Conservation (phyloP, 1,284 basidiomycete genomes). For the Fistulinella cinereoalba region DNA sequence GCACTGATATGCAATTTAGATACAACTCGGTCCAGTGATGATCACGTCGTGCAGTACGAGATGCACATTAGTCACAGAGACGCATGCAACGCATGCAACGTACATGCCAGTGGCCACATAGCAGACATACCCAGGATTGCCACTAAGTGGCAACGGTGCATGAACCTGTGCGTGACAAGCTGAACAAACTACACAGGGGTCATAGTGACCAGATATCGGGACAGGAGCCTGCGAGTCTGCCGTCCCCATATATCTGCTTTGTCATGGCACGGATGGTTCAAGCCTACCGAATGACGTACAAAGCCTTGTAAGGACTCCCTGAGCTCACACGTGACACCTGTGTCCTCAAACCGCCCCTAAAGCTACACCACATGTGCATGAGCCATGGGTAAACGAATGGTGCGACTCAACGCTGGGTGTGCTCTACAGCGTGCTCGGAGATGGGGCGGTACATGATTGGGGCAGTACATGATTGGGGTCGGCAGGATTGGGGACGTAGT, state of each 20-base stretch:
- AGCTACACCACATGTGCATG: constrained; percentile 73
- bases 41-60: too few species aligned
- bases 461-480: constrained; percentile 41
- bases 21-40: too few species aligned
- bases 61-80: too few species aligned
- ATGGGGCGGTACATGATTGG: constrained; percentile 54
- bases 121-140: too few species aligned
- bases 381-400: constrained; percentile 75
- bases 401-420: constrained; percentile 64
- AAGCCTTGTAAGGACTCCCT: constrained; percentile 67
- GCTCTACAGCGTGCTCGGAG: constrained; percentile 45
- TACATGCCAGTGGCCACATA: too few species aligned
- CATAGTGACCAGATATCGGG: constrained; percentile 80
- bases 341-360: constrained; percentile 62
- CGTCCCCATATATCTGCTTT: constrained; percentile 53
- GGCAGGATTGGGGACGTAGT: constrained; percentile 53
- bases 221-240: constrained; percentile 50
- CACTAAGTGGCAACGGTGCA: too few species aligned
- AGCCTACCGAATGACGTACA: constrained; percentile 75
- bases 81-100: too few species aligned
- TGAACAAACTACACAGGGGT: too few species aligned
- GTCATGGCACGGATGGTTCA: too few species aligned
- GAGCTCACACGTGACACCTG: constrained; percentile 71
- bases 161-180: too few species aligned
- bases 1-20: too few species aligned